These are phyloP conservation scores for Schizochytrium sp. DNA, from an alignment of 108 stramenopile species.

Conservation along the genomic window DNA sequence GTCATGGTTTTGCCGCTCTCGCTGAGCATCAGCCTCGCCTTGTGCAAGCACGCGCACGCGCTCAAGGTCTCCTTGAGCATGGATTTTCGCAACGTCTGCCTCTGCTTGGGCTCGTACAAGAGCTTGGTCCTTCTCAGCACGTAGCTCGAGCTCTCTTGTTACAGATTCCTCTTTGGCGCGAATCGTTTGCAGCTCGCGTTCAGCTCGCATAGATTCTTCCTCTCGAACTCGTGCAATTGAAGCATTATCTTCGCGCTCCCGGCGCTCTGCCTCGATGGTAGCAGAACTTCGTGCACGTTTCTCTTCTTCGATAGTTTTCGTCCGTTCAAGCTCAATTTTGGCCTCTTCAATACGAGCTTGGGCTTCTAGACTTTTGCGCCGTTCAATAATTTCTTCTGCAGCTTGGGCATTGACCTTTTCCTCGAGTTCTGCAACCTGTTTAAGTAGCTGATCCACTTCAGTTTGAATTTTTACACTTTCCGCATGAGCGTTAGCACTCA, in stretches of 20 bases:
- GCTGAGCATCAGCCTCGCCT: conserved; percentile 92
- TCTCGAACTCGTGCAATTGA: conserved; percentile 30
- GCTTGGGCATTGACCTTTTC: neutral
- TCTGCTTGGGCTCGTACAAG: conserved; percentile 29
- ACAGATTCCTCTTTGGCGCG: neutral
- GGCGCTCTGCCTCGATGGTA: neutral
- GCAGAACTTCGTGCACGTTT: conserved; percentile 26
- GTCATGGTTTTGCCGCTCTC: conserved; percentile 97
- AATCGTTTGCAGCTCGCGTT: neutral
- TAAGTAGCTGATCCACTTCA: neutral
- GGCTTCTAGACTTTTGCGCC: neutral
- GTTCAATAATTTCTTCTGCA: conserved; percentile 23
- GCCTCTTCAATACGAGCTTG: conserved; percentile 25
- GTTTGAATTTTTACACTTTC: neutral
- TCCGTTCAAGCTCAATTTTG: conserved; percentile 84
- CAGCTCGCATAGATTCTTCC: conserved; percentile 6
- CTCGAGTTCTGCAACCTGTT: neutral
- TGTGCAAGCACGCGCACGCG: conserved; percentile 89
- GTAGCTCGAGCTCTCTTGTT: neutral
- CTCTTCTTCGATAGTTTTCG: conserved; percentile 93
- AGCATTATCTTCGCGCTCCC: conserved; percentile 14
- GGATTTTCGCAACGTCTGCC: conserved; percentile 10
- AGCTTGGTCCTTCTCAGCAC: neutral
- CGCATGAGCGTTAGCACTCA: neutral
- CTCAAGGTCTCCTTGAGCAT: conserved; percentile 67